These are phyloP conservation scores for Venturia aucupariae DNA, from an alignment of 2,329 filamentous ascomycete genomes.

Conservation along the genomic window DNA sequence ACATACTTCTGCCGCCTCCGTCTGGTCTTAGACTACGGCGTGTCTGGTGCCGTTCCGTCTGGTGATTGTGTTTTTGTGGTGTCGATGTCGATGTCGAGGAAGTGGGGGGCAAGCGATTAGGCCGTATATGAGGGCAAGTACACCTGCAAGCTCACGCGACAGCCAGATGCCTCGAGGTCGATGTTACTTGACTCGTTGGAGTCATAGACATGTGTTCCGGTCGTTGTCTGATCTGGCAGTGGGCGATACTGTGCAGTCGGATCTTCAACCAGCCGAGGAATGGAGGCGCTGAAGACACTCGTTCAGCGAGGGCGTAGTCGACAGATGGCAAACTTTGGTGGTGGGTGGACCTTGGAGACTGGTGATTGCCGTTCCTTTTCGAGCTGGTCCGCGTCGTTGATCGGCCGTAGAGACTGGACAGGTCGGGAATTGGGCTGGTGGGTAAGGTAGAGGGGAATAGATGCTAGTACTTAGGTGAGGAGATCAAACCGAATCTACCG, in stretches of 20 bases:
- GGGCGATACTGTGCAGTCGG: not conserved
- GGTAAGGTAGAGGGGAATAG: not conserved
- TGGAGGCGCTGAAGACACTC: not conserved
- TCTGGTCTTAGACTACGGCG: not conserved
- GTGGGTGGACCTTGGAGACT: too few species aligned
- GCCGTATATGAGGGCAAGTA: not conserved
- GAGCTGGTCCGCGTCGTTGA: not conserved
- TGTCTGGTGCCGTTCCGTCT: not conserved
- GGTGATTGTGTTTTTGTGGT: not conserved
- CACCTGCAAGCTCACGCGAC: not conserved
- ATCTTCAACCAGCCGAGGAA: not conserved
- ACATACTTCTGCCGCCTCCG: slow-evolving; percentile 3
- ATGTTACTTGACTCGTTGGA: not conserved
- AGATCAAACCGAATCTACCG: not conserved
- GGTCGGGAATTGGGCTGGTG: too few species aligned
- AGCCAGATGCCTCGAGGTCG: not conserved
- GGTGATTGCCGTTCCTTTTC: too few species aligned
- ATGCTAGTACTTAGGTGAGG: not conserved
- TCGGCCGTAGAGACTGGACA: not conserved
- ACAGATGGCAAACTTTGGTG: not conserved
- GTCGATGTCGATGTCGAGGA: not conserved
- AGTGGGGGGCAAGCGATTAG: not conserved
- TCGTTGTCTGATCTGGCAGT: not conserved
- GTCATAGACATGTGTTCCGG: not conserved
- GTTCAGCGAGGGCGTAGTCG: not conserved